Evolutionary conservation across 202 grass and related monocot species (phyloP).

Genomic region (Panicum hallii): DNA sequence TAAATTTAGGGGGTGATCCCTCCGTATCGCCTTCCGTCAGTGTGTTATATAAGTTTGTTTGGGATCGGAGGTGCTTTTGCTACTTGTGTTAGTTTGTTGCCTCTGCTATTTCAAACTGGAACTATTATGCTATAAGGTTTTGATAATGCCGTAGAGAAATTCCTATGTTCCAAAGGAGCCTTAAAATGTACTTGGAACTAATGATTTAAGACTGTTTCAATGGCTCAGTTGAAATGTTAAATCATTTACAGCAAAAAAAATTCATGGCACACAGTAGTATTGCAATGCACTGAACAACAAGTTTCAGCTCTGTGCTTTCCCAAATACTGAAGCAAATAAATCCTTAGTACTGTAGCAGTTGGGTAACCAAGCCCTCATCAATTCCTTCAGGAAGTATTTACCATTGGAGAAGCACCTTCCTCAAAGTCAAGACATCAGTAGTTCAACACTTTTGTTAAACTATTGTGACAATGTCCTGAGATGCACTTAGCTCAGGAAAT

Average conservation of each 20-base stretch:
- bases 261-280: not conserved
- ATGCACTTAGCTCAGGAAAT: not conserved
- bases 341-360: not conserved
- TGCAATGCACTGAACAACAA: not conserved
- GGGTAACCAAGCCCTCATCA: not conserved
- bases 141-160: not conserved
- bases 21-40: not conserved
- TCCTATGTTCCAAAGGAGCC: not conserved
- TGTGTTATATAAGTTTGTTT: not conserved
- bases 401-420: not conserved
- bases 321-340: not conserved
- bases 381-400: not conserved
- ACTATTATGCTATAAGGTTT: not conserved
- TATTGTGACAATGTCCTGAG: not conserved
- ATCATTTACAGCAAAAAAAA: not conserved
- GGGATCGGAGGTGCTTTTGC: not conserved
- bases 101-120: not conserved
- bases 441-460: not conserved
- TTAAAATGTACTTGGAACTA: not conserved
- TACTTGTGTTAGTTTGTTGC: not conserved
- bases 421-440: not conserved
- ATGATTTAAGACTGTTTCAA: not conserved
- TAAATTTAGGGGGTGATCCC: not conserved
- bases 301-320: not conserved
- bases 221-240: not conserved